Percentiles rank a stretch among this genome's conserved stretches.
phyloP scores from a whole-genome alignment of 1,284 basidiomycete genomes.

The Mycosarcoma mackinlayi region DNA sequence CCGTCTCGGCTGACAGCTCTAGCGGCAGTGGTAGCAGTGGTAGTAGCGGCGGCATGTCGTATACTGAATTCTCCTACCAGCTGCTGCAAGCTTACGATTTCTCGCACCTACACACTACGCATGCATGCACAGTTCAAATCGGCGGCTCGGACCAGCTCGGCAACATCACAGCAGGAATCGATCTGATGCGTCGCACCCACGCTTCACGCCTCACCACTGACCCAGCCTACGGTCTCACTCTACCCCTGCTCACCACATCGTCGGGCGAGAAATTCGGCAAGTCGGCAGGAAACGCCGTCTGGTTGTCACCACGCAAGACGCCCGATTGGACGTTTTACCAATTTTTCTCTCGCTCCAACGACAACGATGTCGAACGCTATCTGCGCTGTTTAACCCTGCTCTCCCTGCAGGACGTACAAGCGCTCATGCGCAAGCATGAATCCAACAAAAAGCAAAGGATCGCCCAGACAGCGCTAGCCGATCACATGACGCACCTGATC shows the following conservation, averaged over 20 bases:
- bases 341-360: slow-evolving; percentile 87
- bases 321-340: slow-evolving; percentile 70
- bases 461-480: slow-evolving; percentile 83
- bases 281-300: slow-evolving; percentile 93
- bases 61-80: slow-evolving; percentile 97
- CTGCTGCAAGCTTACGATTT: slow-evolving; percentile 98
- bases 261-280: slow-evolving; percentile 97
- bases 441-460: slow-evolving; percentile 74
- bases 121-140: slow-evolving; percentile 85
- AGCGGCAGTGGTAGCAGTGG: not conserved
- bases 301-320: slow-evolving; percentile 70
- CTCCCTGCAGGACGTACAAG: slow-evolving; percentile 74
- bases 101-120: slow-evolving; percentile 76
- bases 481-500: slow-evolving; percentile 84
- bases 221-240: slow-evolving; percentile 84
- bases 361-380: slow-evolving; percentile 84
- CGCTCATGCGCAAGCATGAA: slow-evolving; percentile 75
- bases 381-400: slow-evolving; percentile 87
- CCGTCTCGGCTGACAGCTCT: not conserved
- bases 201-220: slow-evolving; percentile 39
- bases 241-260: slow-evolving; percentile 89
- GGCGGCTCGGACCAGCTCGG: slow-evolving; percentile 99
- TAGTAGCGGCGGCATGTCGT: slow-evolving; percentile 79
- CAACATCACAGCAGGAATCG: slow-evolving; percentile 93
- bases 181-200: slow-evolving; percentile 78